phyloP scores from a whole-genome alignment of 768 basidiomycete genomes.

The Lactarius tabidus region DNA sequence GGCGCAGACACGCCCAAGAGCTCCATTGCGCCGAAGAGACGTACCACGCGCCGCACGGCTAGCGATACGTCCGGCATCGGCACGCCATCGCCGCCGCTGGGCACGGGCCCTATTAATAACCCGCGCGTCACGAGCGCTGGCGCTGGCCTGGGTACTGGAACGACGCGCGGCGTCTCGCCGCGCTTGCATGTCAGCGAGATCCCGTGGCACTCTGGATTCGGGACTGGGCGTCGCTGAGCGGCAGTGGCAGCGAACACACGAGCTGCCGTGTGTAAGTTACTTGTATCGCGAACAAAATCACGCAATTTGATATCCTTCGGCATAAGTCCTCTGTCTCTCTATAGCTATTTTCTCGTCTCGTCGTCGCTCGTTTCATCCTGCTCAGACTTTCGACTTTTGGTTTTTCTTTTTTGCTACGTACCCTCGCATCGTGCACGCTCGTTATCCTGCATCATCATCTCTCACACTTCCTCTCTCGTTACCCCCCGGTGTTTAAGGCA shows the following conservation, averaged over 20 bases:
- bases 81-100: conserved; percentile 26
- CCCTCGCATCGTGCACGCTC: not conserved
- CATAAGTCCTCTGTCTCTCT: not conserved
- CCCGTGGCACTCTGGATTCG: conserved; percentile 44
- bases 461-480: not conserved
- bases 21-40: conserved; percentile 54
- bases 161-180: conserved; percentile 31
- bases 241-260: too few species aligned
- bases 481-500: conserved; percentile 2
- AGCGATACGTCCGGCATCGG: conserved; percentile 55
- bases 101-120: conserved; percentile 27
- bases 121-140: conserved; percentile 34
- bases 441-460: conserved; percentile 4
- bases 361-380: not conserved
- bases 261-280: too few species aligned
- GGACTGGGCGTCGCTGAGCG: conserved; percentile 17
- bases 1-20: conserved; percentile 30
- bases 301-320: not conserved
- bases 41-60: conserved; percentile 56
- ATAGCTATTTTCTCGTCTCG: not conserved
- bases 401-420: not conserved
- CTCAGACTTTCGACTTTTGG: not conserved
- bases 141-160: conserved; percentile 27
- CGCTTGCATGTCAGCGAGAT: conserved; percentile 62
- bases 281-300: too few species aligned